phyloP scores from a whole-genome alignment of 176 grass and related monocot species.

The Paspalum notatum region DNA sequence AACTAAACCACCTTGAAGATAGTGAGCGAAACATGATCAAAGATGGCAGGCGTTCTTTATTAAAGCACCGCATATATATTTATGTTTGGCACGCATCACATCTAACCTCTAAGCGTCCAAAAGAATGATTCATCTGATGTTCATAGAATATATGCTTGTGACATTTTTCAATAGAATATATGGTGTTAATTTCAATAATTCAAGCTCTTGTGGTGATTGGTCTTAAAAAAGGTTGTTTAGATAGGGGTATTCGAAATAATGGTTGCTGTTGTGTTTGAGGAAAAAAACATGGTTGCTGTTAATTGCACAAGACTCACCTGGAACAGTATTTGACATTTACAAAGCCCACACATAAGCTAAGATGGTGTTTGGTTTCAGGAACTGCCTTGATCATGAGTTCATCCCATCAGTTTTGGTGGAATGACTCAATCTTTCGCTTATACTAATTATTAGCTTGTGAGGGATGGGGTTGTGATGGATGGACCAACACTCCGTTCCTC shows the following conservation, averaged over 20 bases:
- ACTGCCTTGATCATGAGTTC: too few species aligned
- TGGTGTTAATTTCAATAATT: background rate
- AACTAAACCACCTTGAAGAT: slow-evolving; percentile 49
- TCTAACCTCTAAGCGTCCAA: background rate
- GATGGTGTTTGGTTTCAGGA: too few species aligned
- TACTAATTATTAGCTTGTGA: too few species aligned
- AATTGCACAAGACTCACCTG: background rate
- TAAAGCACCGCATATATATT: background rate
- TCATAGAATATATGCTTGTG: background rate
- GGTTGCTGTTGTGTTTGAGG: background rate
- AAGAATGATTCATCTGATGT: background rate
- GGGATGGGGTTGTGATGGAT: too few species aligned
- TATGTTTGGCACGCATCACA: background rate
- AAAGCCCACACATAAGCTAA: background rate
- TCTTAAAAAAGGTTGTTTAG: background rate
- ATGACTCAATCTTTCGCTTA: too few species aligned
- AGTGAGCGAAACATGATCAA: slow-evolving; percentile 40
- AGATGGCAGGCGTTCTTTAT: background rate
- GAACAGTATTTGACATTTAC: background rate
- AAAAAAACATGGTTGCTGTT: background rate
- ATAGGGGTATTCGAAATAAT: background rate
- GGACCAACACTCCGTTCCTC: too few species aligned
- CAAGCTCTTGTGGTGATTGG: background rate
- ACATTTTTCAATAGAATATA: background rate
- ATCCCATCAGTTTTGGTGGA: too few species aligned